Evolutionary conservation across 495 filamentous ascomycete genomes (phyloP).

Genomic region (Symbiotaphrina buchneri): DNA sequence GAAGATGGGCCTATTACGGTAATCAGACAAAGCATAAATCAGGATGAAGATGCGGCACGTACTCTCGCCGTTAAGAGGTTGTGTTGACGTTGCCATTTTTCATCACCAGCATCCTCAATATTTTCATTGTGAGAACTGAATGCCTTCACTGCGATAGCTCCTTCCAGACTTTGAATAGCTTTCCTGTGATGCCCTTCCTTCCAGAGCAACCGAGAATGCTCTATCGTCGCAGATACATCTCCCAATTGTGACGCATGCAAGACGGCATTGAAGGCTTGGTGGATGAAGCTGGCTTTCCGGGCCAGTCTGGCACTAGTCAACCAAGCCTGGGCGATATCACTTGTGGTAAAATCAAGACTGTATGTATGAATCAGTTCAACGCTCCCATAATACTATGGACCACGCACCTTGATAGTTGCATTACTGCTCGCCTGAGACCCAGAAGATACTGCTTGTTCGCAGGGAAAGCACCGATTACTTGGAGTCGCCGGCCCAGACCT

Average conservation of each 20-base stretch:
- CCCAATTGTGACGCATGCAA: conserved; percentile 70
- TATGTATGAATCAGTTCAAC: conserved; percentile 6
- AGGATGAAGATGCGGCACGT: neutral
- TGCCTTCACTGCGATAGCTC: conserved; percentile 55
- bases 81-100: conserved; percentile 18
- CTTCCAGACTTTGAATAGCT: conserved; percentile 74
- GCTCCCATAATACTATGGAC: neutral
- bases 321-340: conserved; percentile 67
- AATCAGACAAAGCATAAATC: neutral
- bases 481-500: conserved; percentile 50
- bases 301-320: conserved; percentile 67
- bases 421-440: conserved; percentile 64
- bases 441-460: conserved; percentile 87
- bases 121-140: conserved; percentile 29
- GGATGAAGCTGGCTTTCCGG: conserved; percentile 58
- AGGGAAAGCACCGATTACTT: conserved; percentile 65
- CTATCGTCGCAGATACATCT: conserved; percentile 67
- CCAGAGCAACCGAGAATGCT: conserved; percentile 87
- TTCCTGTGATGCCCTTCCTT: conserved; percentile 84
- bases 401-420: conserved; percentile 46
- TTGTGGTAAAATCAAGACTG: conserved; percentile 21
- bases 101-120: conserved; percentile 11
- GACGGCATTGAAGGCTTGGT: conserved; percentile 81
- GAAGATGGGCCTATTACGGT: conserved; percentile 36
- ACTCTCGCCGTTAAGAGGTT: conserved; percentile 29